Percentiles rank a stretch among this genome's conserved stretches.
Evolutionary conservation across 169 alveolate species (phyloP).

Genomic region (Plasmodium coatneyi): DNA sequence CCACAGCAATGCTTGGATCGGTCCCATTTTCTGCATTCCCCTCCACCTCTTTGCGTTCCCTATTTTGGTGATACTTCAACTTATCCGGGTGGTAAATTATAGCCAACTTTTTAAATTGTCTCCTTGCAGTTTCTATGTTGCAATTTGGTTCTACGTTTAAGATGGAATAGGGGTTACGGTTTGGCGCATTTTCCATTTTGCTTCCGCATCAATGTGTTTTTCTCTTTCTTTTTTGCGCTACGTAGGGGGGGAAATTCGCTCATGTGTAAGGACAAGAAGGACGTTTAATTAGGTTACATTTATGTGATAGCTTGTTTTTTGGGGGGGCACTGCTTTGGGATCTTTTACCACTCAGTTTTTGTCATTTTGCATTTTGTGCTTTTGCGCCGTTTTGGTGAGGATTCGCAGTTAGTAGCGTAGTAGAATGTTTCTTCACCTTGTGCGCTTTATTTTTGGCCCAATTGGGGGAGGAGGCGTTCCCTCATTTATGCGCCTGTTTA

Average conservation of each 20-base stretch:
- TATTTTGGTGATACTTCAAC: conserved; percentile 21
- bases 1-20: background rate
- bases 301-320: background rate
- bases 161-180: conserved; percentile 45
- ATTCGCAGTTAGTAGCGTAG: background rate
- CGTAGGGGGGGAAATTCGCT: background rate
- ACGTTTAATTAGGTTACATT: background rate
- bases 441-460: background rate
- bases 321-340: background rate
- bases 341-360: background rate
- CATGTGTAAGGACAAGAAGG: background rate
- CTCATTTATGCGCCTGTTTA: background rate
- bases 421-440: background rate
- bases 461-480: background rate
- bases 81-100: conserved; percentile 67
- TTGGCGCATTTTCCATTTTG: conserved; percentile 8
- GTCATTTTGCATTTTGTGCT: background rate
- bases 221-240: background rate
- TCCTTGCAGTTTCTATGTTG: conserved; percentile 39
- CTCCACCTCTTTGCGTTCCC: background rate
- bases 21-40: background rate
- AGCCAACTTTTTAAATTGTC: conserved; percentile 60
- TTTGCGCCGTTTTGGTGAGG: background rate
- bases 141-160: conserved; percentile 53
- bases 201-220: background rate